Evolutionary conservation across 73 alveolate genomes (phyloP).

Genomic region (Paramecium sexaurelia): DNA sequence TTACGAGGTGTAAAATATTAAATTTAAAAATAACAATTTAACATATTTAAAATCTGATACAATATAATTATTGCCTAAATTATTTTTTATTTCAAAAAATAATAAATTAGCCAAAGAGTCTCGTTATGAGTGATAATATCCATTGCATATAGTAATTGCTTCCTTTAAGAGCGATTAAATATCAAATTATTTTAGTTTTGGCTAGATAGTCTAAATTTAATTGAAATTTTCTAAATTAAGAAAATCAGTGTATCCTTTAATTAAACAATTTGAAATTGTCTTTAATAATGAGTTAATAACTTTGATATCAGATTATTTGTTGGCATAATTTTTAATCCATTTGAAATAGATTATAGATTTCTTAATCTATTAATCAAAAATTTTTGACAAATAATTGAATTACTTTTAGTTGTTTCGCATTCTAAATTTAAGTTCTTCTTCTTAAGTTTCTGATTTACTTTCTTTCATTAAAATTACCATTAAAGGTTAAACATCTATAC

Average conservation of each 20-base stretch:
- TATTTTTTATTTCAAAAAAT: neutral
- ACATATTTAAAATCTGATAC: neutral
- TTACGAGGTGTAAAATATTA: neutral
- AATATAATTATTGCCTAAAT: neutral
- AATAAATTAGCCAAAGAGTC: neutral
- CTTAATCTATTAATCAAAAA: neutral
- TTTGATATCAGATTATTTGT: neutral
- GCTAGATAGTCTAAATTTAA: neutral
- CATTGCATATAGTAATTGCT: neutral
- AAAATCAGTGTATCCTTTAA: neutral
- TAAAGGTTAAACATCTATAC: neutral
- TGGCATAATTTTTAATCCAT: neutral
- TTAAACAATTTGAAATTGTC: neutral
- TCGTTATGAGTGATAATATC: neutral
- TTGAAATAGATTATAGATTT: neutral
- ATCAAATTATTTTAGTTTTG: neutral
- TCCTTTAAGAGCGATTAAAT: neutral
- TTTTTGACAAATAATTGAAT: neutral
- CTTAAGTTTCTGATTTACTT: conserved; percentile 3
- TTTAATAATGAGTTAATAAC: neutral
- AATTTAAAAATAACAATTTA: neutral
- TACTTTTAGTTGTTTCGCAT: neutral
- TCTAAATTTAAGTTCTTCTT: neutral
- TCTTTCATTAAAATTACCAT: neutral
- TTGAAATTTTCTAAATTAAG: neutral